Evolutionary conservation across 306 rosid species (phyloP).

Genomic region (Amphicarpaea edgeworthii): DNA sequence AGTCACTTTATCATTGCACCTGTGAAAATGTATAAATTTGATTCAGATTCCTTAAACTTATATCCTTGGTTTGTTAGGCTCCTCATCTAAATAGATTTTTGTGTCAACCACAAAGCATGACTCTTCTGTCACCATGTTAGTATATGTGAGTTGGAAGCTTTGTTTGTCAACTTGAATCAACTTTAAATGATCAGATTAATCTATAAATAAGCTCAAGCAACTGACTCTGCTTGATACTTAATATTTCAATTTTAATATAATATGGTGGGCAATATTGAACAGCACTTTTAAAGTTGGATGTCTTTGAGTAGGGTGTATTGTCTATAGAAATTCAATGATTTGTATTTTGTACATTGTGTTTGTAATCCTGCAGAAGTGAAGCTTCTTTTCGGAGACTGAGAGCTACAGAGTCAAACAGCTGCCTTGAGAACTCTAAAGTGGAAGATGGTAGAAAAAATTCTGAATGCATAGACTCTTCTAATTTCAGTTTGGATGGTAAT

Average conservation of each 20-base stretch:
- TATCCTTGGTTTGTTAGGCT: constrained; percentile 17
- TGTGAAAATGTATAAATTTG: neutral
- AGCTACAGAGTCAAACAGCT: constrained; percentile 55
- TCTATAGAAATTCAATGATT: neutral
- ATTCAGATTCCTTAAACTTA: neutral
- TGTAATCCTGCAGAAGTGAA: constrained; percentile 72
- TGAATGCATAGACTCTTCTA: constrained; percentile 48
- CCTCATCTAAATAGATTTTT: neutral
- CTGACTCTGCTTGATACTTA: neutral
- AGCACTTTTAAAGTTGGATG: neutral
- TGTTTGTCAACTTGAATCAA: constrained; percentile 2
- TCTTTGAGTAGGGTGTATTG: neutral
- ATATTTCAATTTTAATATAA: neutral
- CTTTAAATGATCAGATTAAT: neutral
- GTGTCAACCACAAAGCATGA: neutral
- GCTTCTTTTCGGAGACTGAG: constrained; percentile 75
- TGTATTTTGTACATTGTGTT: constrained; percentile 39
- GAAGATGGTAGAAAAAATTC: constrained; percentile 49
- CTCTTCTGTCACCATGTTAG: too few relatives aligned
- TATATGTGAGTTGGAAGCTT: constrained; percentile 1
- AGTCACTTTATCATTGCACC: neutral
- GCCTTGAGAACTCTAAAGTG: constrained; percentile 51
- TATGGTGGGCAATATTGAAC: constrained; percentile 1
- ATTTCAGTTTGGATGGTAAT: constrained; percentile 46
- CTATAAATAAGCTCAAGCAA: neutral